These are phyloP conservation scores for Geopyxis carbonaria DNA, from an alignment of 495 filamentous ascomycete species.

Conservation along the genomic window DNA sequence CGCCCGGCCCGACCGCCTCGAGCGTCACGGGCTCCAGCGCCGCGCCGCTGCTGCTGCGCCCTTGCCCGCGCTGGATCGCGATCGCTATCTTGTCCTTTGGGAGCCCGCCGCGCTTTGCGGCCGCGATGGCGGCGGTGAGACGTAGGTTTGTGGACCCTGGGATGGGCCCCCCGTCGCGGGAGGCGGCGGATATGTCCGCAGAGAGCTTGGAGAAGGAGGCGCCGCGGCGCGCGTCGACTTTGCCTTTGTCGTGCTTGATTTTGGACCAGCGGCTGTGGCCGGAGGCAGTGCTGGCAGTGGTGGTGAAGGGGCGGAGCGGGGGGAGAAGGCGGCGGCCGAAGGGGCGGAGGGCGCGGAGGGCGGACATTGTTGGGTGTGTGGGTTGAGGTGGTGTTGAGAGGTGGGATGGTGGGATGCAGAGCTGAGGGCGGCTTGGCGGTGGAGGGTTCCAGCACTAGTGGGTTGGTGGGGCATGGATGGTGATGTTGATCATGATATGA, in stretches of 20 bases:
- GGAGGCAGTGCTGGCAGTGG: conserved; percentile 34
- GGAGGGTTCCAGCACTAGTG: too few species aligned
- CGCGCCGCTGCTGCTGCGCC: conserved; percentile 50
- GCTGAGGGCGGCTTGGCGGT: too few species aligned
- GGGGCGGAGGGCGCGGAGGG: background rate
- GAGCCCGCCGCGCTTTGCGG: conserved; percentile 68
- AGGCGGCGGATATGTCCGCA: conserved; percentile 37
- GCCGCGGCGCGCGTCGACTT: conserved; percentile 34
- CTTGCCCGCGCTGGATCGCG: conserved; percentile 76
- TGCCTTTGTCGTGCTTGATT: conserved; percentile 76
- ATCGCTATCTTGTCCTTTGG: conserved; percentile 69
- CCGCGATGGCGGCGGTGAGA: conserved; percentile 49
- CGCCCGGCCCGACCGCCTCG: conserved; percentile 65
- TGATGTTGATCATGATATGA: too few species aligned
- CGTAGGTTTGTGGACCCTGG: conserved; percentile 54
- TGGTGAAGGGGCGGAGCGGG: conserved; percentile 30
- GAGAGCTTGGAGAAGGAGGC: conserved; percentile 28
- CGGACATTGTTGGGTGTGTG: too few species aligned
- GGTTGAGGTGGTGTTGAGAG: conserved; percentile 72
- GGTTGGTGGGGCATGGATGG: too few species aligned
- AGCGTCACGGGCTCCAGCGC: conserved; percentile 57
- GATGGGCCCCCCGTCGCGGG: conserved; percentile 50
- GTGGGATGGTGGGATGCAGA: conserved; percentile 61
- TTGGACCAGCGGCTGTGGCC: conserved; percentile 90
- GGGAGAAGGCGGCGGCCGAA: background rate